Percentiles rank a stretch among this genome's conserved stretches.
Evolutionary conservation across 2,329 filamentous ascomycete genomes (phyloP).

Genomic region (Microcera coccophila): DNA sequence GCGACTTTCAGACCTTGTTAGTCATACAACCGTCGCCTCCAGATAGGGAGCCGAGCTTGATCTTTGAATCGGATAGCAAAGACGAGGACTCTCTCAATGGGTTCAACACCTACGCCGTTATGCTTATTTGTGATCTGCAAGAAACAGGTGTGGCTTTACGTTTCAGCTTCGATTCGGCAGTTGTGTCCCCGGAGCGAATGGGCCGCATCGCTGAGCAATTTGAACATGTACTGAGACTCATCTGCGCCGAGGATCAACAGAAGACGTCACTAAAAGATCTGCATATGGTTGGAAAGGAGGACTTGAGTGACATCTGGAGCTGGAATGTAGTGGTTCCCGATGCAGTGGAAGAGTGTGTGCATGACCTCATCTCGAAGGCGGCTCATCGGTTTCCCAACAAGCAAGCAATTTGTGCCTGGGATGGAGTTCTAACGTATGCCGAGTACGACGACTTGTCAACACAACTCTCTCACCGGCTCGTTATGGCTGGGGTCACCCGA

Average conservation of each 20-base stretch:
- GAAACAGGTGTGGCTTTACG: no score
- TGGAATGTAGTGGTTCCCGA: not conserved
- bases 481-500: conserved; percentile 26
- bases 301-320: not conserved
- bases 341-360: conserved; percentile 19
- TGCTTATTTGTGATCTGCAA: no score
- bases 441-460: conserved; percentile 31
- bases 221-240: no score
- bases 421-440: conserved; percentile 39
- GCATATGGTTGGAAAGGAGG: no score
- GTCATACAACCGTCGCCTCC: not conserved
- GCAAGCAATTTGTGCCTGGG: conserved; percentile 42
- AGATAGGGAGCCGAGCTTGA: no score
- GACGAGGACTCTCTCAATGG: no score
- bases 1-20: not conserved
- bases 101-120: not conserved
- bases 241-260: no score
- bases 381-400: conserved; percentile 17
- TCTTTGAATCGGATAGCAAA: no score
- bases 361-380: not conserved
- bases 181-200: not conserved
- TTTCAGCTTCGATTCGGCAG: not conserved
- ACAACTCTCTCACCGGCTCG: conserved; percentile 38
- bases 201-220: not conserved
- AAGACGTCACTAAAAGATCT: no score